Evolutionary conservation across 2,329 filamentous ascomycete genomes (phyloP), one percentile per base, ranked within the genome.

Genomic region (Cylindrodendrum hubeiense): DNA sequence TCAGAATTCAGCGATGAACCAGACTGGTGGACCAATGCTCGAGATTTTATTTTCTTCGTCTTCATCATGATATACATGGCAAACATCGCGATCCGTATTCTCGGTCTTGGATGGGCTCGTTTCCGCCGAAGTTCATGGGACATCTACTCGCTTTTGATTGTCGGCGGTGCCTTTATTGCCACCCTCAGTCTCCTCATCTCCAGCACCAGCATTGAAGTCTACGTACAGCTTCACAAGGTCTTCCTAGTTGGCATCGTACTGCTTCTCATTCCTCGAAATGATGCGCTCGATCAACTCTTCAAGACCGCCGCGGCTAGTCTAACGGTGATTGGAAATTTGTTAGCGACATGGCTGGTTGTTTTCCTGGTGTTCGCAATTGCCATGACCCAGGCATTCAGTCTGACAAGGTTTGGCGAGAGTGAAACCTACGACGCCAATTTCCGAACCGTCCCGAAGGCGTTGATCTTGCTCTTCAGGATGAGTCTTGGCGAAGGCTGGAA

Each of bases 401-500:
- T 99, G 63, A 99, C 96, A 8, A 91, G 95, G 43, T 98, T 99
- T 74, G 93, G 91, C 1, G 76, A 78, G 0, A 85, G 90, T 30
- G 93, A 94, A 75, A 88, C 83, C 56, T 90, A 88, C 75, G 95
- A 98, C 75, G 83, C 95, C 78, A 99, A 99, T 78, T 95, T 99
- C 79, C 90, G 96, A 57, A 97, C 91, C 5, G 95, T 99, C 0
- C 95, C 96, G 0, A 97, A 97, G 76, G 94, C 96, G 1, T 85
- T 99, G 30, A 96, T 99, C 65, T 84, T 99, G 26, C 88, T 99
- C 3, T 99, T 98, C 82, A 90, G 93, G 43, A 96, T 93, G 86
- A 97, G 94, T 81, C 91, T 92, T 66, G 96, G 96, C 59, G 96
- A 99, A 81, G 95, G 94, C 19, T 99, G 96, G 96, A 99, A 99